Conservation (phyloP, 2,329 filamentous ascomycete genomes). For the Delphinella strobiligena region DNA sequence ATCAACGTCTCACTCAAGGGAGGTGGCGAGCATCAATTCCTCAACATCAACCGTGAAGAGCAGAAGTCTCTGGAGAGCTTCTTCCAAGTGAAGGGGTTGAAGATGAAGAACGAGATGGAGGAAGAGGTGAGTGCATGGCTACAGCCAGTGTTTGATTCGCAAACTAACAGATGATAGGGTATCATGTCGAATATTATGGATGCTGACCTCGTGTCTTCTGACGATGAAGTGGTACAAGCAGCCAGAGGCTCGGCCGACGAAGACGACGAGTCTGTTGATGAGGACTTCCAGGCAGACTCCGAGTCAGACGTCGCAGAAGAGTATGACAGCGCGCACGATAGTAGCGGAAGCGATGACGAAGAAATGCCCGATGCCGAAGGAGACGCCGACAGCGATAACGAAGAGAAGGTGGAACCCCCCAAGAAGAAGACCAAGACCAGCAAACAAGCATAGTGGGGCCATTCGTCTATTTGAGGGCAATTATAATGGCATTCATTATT, state of each 20-base stretch:
- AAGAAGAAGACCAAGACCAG: conserved; percentile 52
- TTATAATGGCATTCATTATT: too few relatives aligned
- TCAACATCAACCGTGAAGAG: conserved; percentile 98
- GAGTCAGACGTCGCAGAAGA: conserved; percentile 96
- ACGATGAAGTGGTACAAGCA: conserved; percentile 60
- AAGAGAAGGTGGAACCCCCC: conserved; percentile 43
- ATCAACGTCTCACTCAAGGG: conserved; percentile 90
- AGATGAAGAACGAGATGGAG: conserved; percentile 97
- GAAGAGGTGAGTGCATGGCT: conserved; percentile 59
- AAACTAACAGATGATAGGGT: too few relatives aligned
- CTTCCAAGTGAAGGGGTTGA: conserved; percentile 89
- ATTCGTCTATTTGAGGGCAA: background rate
- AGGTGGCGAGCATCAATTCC: conserved; percentile 86
- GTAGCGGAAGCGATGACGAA: conserved; percentile 54
- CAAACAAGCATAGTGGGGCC: background rate
- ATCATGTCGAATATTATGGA: conserved; percentile 70
- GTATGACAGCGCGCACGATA: conserved; percentile 84
- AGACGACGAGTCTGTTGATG: conserved; percentile 87
- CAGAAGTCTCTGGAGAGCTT: conserved; percentile 94
- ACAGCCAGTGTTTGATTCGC: conserved; percentile 29
- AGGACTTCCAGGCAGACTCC: conserved; percentile 86
- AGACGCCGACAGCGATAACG: conserved; percentile 33
- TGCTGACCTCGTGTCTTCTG: conserved; percentile 70
- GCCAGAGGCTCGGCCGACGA: conserved; percentile 90
- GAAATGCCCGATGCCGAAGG: conserved; percentile 53